Evolutionary conservation across 768 basidiomycete genomes (phyloP), one percentile per base, ranked within the genome.

Genomic region (Pisolithus albus): DNA sequence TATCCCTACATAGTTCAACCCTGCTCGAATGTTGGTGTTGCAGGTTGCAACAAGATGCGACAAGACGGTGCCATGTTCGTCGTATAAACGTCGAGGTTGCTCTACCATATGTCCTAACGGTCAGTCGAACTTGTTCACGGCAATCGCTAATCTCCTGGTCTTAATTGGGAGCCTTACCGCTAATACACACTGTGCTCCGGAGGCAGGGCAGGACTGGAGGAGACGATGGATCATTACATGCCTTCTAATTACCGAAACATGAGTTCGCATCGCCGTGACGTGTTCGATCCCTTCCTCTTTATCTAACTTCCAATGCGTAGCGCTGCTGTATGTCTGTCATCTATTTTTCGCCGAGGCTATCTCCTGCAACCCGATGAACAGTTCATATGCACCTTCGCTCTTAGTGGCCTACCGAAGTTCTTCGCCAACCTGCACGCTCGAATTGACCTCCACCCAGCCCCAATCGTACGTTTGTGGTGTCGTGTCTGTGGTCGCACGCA

Each of bases 91-190:
- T 39, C 72, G 86, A 57, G 86, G 86, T 26, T 88, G 86, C 59
- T 79, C 82, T 5, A 82, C 82, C 10, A 88, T 89, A 49, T 89
- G 87, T 67, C 86, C 85, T 3, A 87, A 87, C 58, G 86, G 71
- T 64, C 54, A 30, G 7, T 32, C 15, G 24, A 16, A 11, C 5
- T 23, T 18, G 24, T 49, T 15, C n/a, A 11, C 19, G 26, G 15
- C 6, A 30, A 3, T 48, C 24, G 45, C 45, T 13, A 52, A 24
- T 8, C 2, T 15, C 6, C 46, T 24, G 10, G 19, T 18, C 26
- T 28, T 16, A 26, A 8, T 43, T 69, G 73, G 84, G 28, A 84
- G 82, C 61, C 73, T 88, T 37, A 79, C 83, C 13, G 88, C 86
- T 1, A 86, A 84, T 61, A 78, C 83, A 0, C 74, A 78, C 47